Percentiles rank a stretch among this genome's conserved stretches.
These are phyloP conservation scores for Gossypium herbaceum DNA, from an alignment of 345 rosid species.

Conservation along the genomic window DNA sequence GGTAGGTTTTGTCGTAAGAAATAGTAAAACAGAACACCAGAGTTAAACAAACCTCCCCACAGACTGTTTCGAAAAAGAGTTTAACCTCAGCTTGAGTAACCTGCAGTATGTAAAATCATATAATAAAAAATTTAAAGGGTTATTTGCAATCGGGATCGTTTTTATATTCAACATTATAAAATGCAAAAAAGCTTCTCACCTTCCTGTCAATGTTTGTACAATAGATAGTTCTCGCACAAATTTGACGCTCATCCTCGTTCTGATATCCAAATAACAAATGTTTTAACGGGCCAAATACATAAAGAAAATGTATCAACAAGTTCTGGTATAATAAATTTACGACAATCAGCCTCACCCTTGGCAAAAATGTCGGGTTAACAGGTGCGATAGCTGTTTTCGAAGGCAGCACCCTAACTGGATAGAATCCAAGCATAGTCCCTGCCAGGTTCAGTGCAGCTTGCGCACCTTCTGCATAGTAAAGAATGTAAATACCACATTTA, in stretches of 20 bases:
- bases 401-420: slow-evolving; percentile 84
- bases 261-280: slow-evolving; percentile 25
- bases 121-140: neutral
- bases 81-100: slow-evolving; percentile 64
- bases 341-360: slow-evolving; percentile 52
- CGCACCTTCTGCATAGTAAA: slow-evolving; percentile 61
- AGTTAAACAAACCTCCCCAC: slow-evolving; percentile 60
- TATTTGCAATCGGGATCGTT: neutral
- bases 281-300: neutral
- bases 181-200: slow-evolving; percentile 32
- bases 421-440: slow-evolving; percentile 87
- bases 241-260: slow-evolving; percentile 92
- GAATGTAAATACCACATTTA: neutral
- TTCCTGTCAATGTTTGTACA: slow-evolving; percentile 93
- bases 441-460: slow-evolving; percentile 64
- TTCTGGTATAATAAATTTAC: neutral
- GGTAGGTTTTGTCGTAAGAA: neutral
- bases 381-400: slow-evolving; percentile 97
- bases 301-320: neutral
- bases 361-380: slow-evolving; percentile 88
- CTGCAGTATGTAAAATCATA: slow-evolving; percentile 28
- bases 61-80: slow-evolving; percentile 59
- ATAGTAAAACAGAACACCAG: slow-evolving; percentile 3
- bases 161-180: neutral
- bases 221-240: slow-evolving; percentile 87